These are phyloP conservation scores for Eimeria sp. DNA, from an alignment of 169 alveolate genomes.

Conservation along the genomic window DNA sequence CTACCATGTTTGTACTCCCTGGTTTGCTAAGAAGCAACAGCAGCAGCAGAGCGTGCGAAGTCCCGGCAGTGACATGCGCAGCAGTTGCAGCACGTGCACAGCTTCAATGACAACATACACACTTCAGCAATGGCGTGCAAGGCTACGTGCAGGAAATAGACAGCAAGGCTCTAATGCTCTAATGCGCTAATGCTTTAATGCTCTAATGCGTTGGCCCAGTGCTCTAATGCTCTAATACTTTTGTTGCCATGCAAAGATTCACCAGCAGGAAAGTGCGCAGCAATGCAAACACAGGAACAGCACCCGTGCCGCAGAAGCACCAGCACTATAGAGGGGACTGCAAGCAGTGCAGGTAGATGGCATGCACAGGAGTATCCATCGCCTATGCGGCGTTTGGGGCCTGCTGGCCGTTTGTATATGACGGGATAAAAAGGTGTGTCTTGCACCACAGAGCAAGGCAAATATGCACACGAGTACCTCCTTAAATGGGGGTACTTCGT, in stretches of 20 bases:
- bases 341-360: background rate
- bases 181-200: no score
- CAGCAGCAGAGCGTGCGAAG: slow-evolving; percentile 1
- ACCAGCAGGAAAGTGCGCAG: background rate
- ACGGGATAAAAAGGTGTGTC: background rate
- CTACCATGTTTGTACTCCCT: background rate
- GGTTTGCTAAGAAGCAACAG: slow-evolving; percentile 58
- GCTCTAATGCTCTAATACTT: background rate
- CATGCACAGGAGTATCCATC: background rate
- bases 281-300: background rate
- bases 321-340: background rate
- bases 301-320: background rate
- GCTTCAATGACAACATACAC: background rate
- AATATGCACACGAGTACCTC: background rate
- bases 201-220: no score
- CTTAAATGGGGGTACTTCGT: background rate
- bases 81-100: background rate
- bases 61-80: slow-evolving; percentile 5
- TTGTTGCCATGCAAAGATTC: background rate
- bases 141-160: background rate
- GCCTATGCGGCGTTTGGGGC: background rate
- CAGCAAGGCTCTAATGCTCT: background rate
- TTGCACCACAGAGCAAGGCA: background rate
- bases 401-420: background rate
- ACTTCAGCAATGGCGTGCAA: background rate